Evolutionary conservation across 2,329 filamentous ascomycete genomes (phyloP), one percentile per base, ranked within the genome.

Genomic region (Colletotrichum lentis): DNA sequence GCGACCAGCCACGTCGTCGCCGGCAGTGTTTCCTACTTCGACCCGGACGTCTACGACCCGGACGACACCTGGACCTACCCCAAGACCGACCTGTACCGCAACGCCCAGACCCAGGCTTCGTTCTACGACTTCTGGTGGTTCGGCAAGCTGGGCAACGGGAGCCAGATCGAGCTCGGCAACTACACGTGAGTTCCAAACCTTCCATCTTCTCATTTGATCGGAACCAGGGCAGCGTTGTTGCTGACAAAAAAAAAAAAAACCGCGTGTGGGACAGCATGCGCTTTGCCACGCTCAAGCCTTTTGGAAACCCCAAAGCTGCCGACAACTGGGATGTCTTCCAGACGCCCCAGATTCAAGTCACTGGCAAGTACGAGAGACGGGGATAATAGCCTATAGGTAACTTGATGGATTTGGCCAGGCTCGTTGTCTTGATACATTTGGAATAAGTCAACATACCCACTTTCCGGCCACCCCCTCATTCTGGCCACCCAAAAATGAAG

Each of bases 281-380:
- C 11, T 79, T 82, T 53, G 80, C 80, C 5, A 79, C 79, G 0
- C 71, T 82, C 18, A 74, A 77, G 41, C 80, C 80, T 1, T 82
- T 82, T 37, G 80, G 80, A 0, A 79, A 81, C 39, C 79, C 78
- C 0, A 72, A 76, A 6, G 75, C 80, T 12, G 76, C 80, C 1
- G 78, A 78, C 46, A 80, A 82, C 62, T 82, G 80, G 81, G 79
- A 82, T 43, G 71, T 81, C 50, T 79, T 79, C 76, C 70, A 77
- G 49, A 73, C 76, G 8, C 73, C 76, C 7, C 74, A 75, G 56
- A 75, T 82, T 62, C 74, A 76, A 64, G 73, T 82, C 11, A 67
- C 67, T 8, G 59, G 69, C 11, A 67, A 70, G 18, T 67, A 71
- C 27, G 52, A 55, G 35, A 55, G 20, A 14, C 52, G 35, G 24